Evolutionary conservation across 257 asterid species (phyloP), one percentile per base, ranked within the genome.

Genomic region (Scutellaria minor): DNA sequence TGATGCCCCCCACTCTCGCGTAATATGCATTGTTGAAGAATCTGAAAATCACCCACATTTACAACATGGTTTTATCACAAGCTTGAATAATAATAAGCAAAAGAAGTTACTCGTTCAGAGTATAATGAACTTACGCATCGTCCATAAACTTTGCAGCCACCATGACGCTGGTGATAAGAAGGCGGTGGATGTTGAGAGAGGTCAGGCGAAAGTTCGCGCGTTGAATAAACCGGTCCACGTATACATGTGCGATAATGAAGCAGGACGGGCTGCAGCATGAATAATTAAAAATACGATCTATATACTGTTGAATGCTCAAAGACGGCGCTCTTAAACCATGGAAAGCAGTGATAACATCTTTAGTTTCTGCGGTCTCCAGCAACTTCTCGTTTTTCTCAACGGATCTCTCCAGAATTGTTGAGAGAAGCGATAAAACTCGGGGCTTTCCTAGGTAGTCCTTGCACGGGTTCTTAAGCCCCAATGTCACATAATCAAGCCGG

Each of bases 141-240:
- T 95, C 99, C 76, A 88, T 84, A 74, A 86, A 95, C 75, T 95
- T 95, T 27, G 97, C 97, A 2, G 99, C 98, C 75, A 92, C 89
- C 99, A 92, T 90, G 52, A 92, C 81, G 41, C 99, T 85, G 31
- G 97, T 92, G 75, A 95, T 90, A 5, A 95, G 81, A 71, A 95
- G 94, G 0, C 98, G 86, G 75, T 95, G 99, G 51, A 92, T 78
- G 73, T 86, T 95, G 73, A 92, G 90, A 41, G 96, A 85, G 20
- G 95, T 88, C 51, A 92, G 64, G 62, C 68, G 44, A 9, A 85
- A 46, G 47, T 80, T 74, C 8, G 88, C 86, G 55, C 78, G 79
- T 64, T 83, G 87, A 74, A 88, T 72, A 75, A 83, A 95, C 77
- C 90, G 86, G 72, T 95, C 97, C 73, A 90, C 18, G 55, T 92